Evolutionary conservation across 306 rosid genomes (phyloP), one percentile per base, ranked within the genome.

Genomic region (Quercus aquifolioides): DNA sequence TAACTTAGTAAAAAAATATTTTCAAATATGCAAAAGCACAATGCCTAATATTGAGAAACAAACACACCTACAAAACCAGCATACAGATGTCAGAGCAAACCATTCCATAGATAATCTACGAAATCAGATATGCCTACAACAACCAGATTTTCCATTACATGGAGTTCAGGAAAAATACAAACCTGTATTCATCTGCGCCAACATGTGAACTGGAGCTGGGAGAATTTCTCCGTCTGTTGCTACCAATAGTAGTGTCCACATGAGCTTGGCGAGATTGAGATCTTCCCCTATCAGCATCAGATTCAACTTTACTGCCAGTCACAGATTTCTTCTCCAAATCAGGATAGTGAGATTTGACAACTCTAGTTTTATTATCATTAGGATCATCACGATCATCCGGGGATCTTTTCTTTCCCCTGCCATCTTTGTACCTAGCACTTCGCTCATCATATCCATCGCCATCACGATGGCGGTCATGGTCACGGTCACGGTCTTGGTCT

Each of bases 151-250:
- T 17, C 68, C 76, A 74, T 28, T 64, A 63, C 68, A 31, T 18
- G 60, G 18, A 33, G 30, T 15, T 3, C 21, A 21, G 19, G 12
- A 26, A 55, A 18, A 13, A 54, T 25, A 55, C 73, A 30, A 80
- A 95, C 98, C 98, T 95, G 84, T 83, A 85, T 69, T 91, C 98
- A 80, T 95, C 96, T 69, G 85, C 76, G 81, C 92, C 89, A 74
- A 57, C 75, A 63, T 87, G 86, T 64, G 94, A 83, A 83, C 77
- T 85, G 43, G 89, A 86, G 64, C 90, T 85, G 58, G 96, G 98
- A 19, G 99, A 94, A 64, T 84, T 87, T 85, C 89, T 90, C 80
- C 85, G 82, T 79, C 90, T 95, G 80, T 84, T 89, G 88, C 79
- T 84, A 69, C 88, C 80, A 59, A 81, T 81, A 41, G 69, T 70